These are phyloP conservation scores for Globisporangium viniferum DNA, from an alignment of 352 stramenopile genomes.

Conservation along the genomic window DNA sequence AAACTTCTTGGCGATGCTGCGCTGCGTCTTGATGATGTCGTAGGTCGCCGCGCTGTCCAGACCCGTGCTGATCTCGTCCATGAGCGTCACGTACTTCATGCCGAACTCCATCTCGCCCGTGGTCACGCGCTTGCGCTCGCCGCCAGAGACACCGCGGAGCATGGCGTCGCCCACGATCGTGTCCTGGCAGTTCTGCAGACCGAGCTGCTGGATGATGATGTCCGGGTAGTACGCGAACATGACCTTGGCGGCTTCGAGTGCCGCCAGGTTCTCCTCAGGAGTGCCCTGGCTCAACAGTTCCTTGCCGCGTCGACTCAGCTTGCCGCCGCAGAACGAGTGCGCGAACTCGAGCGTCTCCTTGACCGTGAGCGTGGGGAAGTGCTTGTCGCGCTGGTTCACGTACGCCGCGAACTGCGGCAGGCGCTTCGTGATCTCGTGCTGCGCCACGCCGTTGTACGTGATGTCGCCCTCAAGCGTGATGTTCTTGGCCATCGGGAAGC, in stretches of 20 bases:
- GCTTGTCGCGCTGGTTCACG: slow-evolving; percentile 44
- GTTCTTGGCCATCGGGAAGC: slow-evolving; percentile 13
- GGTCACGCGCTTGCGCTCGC: slow-evolving; percentile 68
- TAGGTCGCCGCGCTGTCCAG: slow-evolving; percentile 88
- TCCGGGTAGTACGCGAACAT: slow-evolving; percentile 26
- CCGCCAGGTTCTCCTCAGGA: slow-evolving; percentile 25
- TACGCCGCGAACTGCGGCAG: slow-evolving; percentile 49
- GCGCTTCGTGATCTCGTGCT: not conserved
- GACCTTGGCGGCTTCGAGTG: slow-evolving; percentile 8
- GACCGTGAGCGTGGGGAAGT: slow-evolving; percentile 47
- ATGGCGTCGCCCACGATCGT: slow-evolving; percentile 57
- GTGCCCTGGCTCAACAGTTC: slow-evolving; percentile 14
- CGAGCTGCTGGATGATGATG: slow-evolving; percentile 28
- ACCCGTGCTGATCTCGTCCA: slow-evolving; percentile 91
- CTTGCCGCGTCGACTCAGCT: slow-evolving; percentile 5
- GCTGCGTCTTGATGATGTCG: slow-evolving; percentile 84
- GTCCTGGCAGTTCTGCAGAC: slow-evolving; percentile 26
- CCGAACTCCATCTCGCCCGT: slow-evolving; percentile 82
- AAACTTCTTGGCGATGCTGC: slow-evolving; percentile 36
- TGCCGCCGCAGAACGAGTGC: slow-evolving; percentile 28
- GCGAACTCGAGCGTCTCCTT: slow-evolving; percentile 55
- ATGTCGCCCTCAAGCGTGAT: slow-evolving; percentile 11
- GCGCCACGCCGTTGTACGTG: slow-evolving; percentile 15
- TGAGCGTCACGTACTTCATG: slow-evolving; percentile 68
- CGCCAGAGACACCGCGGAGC: slow-evolving; percentile 55